Evolutionary conservation across 1,139 yeast genomes (phyloP), one percentile per base, ranked within the genome.

Genomic region (Nakaseomyces uthaithaninus): DNA sequence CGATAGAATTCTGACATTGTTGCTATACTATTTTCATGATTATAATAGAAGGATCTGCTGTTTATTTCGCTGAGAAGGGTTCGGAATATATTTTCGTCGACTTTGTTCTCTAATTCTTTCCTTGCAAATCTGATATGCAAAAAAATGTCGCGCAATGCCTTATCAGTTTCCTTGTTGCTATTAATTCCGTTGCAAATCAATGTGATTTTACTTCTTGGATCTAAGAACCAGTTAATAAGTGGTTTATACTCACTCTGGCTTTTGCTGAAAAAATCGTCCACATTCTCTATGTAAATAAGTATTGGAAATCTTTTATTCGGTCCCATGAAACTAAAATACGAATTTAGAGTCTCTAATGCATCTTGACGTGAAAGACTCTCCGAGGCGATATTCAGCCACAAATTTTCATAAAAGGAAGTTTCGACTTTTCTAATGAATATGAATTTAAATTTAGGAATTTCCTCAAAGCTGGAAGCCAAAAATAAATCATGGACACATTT

Each of bases 181-280:
- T 6, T 2, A 7, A n/a, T 5, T 8, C 35, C 35, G 18, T 20
- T 20, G 17, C 35, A 31, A 19, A 31, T 31, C 12, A 31, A 14
- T 3, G 35, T 31, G 12, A 31, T 31, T 12, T 31, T 31, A n/a
- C 35, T 19, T 5, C 16, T 11, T 20, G 35, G 35, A 20, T 31
- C 25, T 14, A 31, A 17, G n/a, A 31, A 31, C 35, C 35, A 31
- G 2, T 19, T 12, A 16, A 31, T 31, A 12, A 31, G 9, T 4
- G 15, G 25, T 11, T 20, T 31, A 11, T 31, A 31, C 14, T 19
- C 25, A n/a, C 16, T 31, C 15, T 31, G 25, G 17, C 17, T 31
- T 11, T 12, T 31, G 17, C 16, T 31, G 17, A 31, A 31, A 6
- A 31, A 31, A 5, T 31, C 35, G 9, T 19, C 35, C 16, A 31